Evolutionary conservation across 768 basidiomycete species (phyloP).

Genomic region (Xerocomus brunneocitrinus): DNA sequence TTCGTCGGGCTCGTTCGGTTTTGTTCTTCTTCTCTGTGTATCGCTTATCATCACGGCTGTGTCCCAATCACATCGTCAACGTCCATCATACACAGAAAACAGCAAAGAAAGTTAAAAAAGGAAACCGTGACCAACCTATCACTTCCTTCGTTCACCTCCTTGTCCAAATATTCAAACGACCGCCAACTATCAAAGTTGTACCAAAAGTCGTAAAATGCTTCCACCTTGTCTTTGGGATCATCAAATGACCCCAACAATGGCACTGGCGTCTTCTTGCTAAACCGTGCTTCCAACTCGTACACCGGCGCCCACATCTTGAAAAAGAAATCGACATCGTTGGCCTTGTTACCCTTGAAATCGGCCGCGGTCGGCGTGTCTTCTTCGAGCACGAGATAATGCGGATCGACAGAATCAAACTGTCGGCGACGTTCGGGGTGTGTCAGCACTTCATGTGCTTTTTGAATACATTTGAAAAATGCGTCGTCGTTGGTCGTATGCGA

Average conservation of each 20-base stretch:
- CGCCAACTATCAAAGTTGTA: slow-evolving; percentile 99
- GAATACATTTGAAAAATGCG: slow-evolving; percentile 99
- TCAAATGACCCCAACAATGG: slow-evolving; percentile 71
- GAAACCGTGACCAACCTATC: slow-evolving; percentile 61
- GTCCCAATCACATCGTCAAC: slow-evolving; percentile 11
- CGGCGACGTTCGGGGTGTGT: slow-evolving; percentile 81
- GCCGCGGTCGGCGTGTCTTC: slow-evolving; percentile 68
- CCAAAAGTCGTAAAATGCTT: slow-evolving; percentile 98
- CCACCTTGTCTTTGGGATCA: slow-evolving; percentile 76
- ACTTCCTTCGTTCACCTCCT: slow-evolving; percentile 97
- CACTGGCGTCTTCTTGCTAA: slow-evolving; percentile 82
- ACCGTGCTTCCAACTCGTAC: slow-evolving; percentile 88
- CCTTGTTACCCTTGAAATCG: slow-evolving; percentile 46
- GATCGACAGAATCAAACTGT: slow-evolving; percentile 97
- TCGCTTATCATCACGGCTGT: slow-evolving; percentile 94
- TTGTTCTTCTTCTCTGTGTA: slow-evolving; percentile 99
- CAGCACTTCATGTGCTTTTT: slow-evolving; percentile 95
- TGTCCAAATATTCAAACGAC: slow-evolving; percentile 96
- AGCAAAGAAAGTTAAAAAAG: not conserved
- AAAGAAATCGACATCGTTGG: slow-evolving; percentile 56
- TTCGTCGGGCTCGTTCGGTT: slow-evolving; percentile 88
- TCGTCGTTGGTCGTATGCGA: slow-evolving; percentile 91
- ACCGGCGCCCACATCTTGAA: slow-evolving; percentile 73
- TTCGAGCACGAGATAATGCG: slow-evolving; percentile 64
- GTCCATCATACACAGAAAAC: not conserved